Evolutionary conservation across 441 rosid genomes (phyloP), one percentile per base, ranked within the genome.

Genomic region (Populus hybrid): DNA sequence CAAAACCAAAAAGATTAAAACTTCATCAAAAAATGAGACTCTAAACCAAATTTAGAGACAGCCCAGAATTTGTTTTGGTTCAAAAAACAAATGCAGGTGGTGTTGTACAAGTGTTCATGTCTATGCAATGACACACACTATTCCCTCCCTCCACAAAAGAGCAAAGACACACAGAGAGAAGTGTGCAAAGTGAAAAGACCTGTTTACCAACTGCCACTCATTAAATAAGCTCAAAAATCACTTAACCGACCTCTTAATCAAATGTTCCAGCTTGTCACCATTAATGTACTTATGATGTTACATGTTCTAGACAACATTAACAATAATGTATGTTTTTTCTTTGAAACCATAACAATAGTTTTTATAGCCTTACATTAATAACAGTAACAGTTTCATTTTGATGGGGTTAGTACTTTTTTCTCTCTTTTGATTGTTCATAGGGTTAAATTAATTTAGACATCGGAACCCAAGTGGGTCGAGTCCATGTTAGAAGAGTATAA

Each of bases 151-250:
- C 81, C 68, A 70, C 77, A 20, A 16, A 69, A 57, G 53, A 66
- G 65, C 8, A 20, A 21, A 40, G 40, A 35, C 61, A 50, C 70
- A 79, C 81, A 69, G 79, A 73, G 69, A 78, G 71, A 76, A 76
- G 24, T 42, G 28, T 28, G 79, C 34, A 21, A 0, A 26, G 46
- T 32, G 20, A 71, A 78, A 16, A n/a, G 73, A 50, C 57, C 20
- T 50, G 57, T 1, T 50, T 74, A 40, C 66, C 80, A 75, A 78
- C 79, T 65, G 80, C 78, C 71, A 77, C 80, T 73, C 79, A 84
- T 61, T 35, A 35, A 5, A 35, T 75, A 72, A 30, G 70, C 20
- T 53, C 34, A 38, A 61, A 46, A 76, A 76, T 80, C 76, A 79
- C 79, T 69, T 40, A 76, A 76, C 75, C 73, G 76, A 65, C 83